These are phyloP conservation scores for Paecilomyces fulvus DNA, from an alignment of 2,329 filamentous ascomycete species.

Conservation along the genomic window DNA sequence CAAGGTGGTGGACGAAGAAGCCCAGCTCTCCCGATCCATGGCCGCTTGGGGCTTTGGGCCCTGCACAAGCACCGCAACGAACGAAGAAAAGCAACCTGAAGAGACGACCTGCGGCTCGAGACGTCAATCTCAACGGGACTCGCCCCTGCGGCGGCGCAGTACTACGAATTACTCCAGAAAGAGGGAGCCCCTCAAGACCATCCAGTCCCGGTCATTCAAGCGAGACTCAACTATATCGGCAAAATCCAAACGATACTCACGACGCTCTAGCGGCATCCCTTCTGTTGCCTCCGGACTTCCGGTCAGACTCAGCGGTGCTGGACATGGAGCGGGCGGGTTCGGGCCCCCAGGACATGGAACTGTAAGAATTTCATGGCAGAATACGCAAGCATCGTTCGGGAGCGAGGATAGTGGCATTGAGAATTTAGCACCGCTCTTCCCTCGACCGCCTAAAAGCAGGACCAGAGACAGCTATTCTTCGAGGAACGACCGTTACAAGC, in stretches of 20 bases:
- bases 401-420: conserved; percentile 27
- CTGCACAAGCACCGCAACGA: conserved; percentile 12
- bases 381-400: conserved; percentile 23
- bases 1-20: conserved; percentile 14
- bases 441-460: conserved; percentile 22
- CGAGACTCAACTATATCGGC: conserved; percentile 28
- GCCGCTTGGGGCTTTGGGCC: conserved; percentile 22
- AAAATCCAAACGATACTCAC: conserved; percentile 27
- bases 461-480: conserved; percentile 15
- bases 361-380: conserved; percentile 31
- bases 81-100: conserved; percentile 14
- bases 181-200: conserved; percentile 27
- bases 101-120: conserved; percentile 18
- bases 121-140: conserved; percentile 21
- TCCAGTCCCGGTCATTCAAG: conserved; percentile 28
- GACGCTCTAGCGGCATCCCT: conserved; percentile 31
- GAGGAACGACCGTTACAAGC: conserved; percentile 18
- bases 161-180: conserved; percentile 20
- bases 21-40: conserved; percentile 18
- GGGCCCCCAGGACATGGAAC: conserved; percentile 27
- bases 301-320: conserved; percentile 32
- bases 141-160: conserved; percentile 19
- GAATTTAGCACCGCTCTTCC: conserved; percentile 28
- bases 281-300: conserved; percentile 29
- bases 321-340: conserved; percentile 33